Conservation (phyloP, 495 filamentous ascomycete species). For the Aspergillus diversus region DNA sequence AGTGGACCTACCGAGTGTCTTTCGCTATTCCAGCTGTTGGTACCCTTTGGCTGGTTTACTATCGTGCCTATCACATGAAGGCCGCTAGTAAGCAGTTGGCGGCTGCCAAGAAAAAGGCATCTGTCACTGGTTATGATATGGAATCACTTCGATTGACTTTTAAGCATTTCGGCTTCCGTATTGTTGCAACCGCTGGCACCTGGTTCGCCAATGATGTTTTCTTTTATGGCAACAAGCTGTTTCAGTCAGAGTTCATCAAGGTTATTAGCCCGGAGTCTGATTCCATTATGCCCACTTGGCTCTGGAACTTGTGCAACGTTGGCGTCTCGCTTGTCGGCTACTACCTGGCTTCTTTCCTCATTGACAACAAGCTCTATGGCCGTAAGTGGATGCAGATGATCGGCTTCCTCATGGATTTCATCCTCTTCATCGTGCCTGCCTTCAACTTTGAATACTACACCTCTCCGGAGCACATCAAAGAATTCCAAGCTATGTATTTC, state of each 20-base stretch:
- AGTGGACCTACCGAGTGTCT: conserved; percentile 84
- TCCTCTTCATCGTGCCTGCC: conserved; percentile 83
- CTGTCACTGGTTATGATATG: conserved; percentile 87
- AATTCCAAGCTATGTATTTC: conserved; percentile 93
- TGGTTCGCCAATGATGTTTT: conserved; percentile 96
- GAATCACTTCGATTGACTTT: conserved; percentile 74
- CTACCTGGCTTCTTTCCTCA: conserved; percentile 77
- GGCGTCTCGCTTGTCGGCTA: conserved; percentile 82
- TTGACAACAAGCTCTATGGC: conserved; percentile 91
- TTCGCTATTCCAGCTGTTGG: conserved; percentile 85
- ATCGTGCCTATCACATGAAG: conserved; percentile 88
- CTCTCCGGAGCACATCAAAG: conserved; percentile 61
- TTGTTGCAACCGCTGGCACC: conserved; percentile 79
- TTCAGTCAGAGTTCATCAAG: conserved; percentile 83
- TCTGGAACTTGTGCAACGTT: conserved; percentile 88
- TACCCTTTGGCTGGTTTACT: conserved; percentile 91
- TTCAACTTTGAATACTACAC: conserved; percentile 85
- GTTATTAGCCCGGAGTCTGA: conserved; percentile 64
- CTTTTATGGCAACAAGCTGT: conserved; percentile 98
- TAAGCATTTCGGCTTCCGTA: conserved; percentile 76
- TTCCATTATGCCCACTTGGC: conserved; percentile 79
- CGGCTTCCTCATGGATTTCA: conserved; percentile 83
- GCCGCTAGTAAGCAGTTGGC: conserved; percentile 71
- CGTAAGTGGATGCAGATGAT: conserved; percentile 91
- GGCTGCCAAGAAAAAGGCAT: conserved; percentile 77